Percentiles rank a stretch among this genome's conserved stretches.
Evolutionary conservation across 2,329 filamentous ascomycete genomes (phyloP).

Genomic region (Alternaria postmessia): DNA sequence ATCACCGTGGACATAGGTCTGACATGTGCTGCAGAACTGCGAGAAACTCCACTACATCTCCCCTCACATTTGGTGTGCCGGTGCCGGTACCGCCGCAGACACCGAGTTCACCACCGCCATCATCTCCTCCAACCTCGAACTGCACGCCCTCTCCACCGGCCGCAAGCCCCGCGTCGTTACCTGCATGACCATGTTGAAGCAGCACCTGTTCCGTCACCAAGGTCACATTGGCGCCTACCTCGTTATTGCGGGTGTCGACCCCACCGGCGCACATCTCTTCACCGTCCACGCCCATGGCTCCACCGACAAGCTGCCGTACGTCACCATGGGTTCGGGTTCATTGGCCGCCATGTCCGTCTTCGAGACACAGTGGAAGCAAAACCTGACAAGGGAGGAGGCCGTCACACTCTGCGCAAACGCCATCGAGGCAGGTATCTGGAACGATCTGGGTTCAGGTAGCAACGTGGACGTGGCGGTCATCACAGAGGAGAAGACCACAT

Average conservation of each 20-base stretch:
- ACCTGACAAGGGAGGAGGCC: constrained; percentile 80
- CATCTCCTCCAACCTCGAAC: constrained; percentile 97
- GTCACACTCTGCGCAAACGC: constrained; percentile 83
- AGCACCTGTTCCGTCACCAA: constrained; percentile 98
- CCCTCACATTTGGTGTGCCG: constrained; percentile 98
- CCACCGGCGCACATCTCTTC: constrained; percentile 93
- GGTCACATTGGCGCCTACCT: constrained; percentile 98
- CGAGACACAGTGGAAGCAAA: constrained; percentile 90
- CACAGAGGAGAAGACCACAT: constrained; percentile 90
- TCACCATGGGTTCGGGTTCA: constrained; percentile 97
- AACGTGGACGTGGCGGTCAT: constrained; percentile 98
- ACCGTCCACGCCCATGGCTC: constrained; percentile 98
- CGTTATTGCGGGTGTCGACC: constrained; percentile 94
- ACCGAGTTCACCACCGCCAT: constrained; percentile 99
- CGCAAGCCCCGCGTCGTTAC: constrained; percentile 97
- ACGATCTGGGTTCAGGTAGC: constrained; percentile 94
- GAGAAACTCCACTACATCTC: constrained; percentile 99
- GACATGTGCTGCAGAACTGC: constrained; percentile 73
- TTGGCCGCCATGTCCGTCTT: constrained; percentile 98
- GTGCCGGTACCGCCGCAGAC: constrained; percentile 95
- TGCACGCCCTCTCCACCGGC: constrained; percentile 94
- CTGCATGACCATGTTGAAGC: constrained; percentile 99
- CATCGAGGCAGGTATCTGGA: constrained; percentile 97
- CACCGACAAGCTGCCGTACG: constrained; percentile 98
- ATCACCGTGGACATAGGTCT: constrained; percentile 9